A percentile compares a stretch with the other conserved stretches of the same genome.
Conservation (phyloP, 2,329 filamentous ascomycete genomes). For the Stachybotrys chartarum region DNA sequence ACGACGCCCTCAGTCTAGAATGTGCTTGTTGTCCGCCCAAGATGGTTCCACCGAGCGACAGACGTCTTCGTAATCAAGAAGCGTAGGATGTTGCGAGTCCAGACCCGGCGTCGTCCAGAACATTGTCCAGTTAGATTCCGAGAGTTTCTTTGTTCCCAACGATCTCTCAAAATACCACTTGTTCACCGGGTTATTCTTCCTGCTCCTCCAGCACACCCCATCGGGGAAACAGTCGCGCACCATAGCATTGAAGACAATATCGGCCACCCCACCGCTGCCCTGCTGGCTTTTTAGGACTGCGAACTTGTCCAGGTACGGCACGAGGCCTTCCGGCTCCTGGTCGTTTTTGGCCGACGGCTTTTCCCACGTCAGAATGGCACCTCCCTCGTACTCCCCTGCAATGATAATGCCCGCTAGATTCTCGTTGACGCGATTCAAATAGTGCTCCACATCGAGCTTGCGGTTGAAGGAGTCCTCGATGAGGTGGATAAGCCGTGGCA, state of each 20-base stretch:
- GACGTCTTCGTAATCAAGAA: conserved; percentile 68
- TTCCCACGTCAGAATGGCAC: conserved; percentile 94
- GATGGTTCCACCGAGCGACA: conserved; percentile 58
- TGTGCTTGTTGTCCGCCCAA: conserved; percentile 52
- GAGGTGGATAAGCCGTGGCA: conserved; percentile 73
- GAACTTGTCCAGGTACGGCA: conserved; percentile 97
- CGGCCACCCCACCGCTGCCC: conserved; percentile 85
- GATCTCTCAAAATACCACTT: conserved; percentile 99
- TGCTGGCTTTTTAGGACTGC: conserved; percentile 85
- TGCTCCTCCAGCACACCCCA: conserved; percentile 87
- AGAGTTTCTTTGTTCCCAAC: conserved; percentile 73
- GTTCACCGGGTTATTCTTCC: conserved; percentile 90
- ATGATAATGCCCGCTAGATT: conserved; percentile 88
- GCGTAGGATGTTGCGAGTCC: conserved; percentile 44
- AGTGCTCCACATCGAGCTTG: conserved; percentile 75
- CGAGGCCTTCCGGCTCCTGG: conserved; percentile 56
- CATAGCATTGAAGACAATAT: conserved; percentile 96
- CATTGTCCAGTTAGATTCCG: conserved; percentile 88
- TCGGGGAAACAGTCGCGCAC: conserved; percentile 79
- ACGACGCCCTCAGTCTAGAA: conserved; percentile 40
- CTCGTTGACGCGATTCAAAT: conserved; percentile 71
- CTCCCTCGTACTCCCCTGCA: conserved; percentile 93
- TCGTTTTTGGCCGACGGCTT: conserved; percentile 53
- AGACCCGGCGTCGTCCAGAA: conserved; percentile 85
- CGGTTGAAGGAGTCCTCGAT: conserved; percentile 92